Conservation (phyloP, 495 filamentous ascomycete species). For the Hypoxylon cercidicola region DNA sequence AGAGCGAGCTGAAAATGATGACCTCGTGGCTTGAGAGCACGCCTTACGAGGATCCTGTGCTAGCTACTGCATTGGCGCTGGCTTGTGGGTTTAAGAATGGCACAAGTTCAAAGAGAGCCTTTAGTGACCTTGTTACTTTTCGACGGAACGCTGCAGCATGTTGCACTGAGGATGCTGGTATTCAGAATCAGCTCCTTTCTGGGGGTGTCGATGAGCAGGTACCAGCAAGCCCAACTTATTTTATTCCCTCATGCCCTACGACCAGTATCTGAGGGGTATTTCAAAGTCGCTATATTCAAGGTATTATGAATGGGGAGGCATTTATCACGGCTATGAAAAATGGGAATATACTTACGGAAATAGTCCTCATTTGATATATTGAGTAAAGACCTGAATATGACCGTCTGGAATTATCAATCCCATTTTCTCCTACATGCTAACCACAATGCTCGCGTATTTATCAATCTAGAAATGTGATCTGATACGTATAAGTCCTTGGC, state of each 20-base stretch:
- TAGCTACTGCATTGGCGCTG: too few species aligned
- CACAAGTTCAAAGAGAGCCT: too few species aligned
- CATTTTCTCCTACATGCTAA: not conserved
- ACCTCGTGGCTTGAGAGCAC: too few species aligned
- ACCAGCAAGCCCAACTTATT: too few species aligned
- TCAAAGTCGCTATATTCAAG: slow-evolving; percentile 2
- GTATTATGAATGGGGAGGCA: slow-evolving; percentile 4
- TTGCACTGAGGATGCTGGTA: too few species aligned
- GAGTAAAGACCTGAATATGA: not conserved
- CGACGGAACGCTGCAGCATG: too few species aligned
- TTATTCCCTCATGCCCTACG: slow-evolving; percentile 1
- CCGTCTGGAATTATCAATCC: not conserved
- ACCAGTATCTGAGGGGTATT: slow-evolving; percentile 4
- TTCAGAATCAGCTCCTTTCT: too few species aligned
- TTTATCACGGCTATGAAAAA: not conserved
- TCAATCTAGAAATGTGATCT: not conserved
- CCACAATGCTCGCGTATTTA: not conserved
- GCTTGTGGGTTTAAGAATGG: too few species aligned
- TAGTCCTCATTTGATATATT: not conserved
- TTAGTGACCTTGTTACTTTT: too few species aligned
- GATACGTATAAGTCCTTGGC: not conserved
- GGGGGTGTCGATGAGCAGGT: too few species aligned
- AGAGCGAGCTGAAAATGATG: too few species aligned
- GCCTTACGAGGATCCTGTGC: too few species aligned
- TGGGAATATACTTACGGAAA: not conserved